Evolutionary conservation across 768 basidiomycete species (phyloP), one percentile per base, ranked within the genome.

Genomic region (Boletus fagicola): DNA sequence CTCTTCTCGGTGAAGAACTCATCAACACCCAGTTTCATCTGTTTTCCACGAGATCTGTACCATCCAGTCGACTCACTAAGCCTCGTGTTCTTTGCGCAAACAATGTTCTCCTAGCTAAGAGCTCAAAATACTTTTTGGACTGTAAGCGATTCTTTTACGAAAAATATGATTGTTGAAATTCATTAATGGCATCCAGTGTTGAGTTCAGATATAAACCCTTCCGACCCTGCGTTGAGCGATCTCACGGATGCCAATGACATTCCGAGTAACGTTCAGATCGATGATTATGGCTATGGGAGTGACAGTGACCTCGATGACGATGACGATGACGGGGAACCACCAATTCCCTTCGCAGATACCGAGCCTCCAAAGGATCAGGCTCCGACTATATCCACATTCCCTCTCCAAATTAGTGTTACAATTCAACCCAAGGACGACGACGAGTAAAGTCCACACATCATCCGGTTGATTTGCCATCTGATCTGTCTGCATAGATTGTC

Each of bases 281-380:
- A 62, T 4, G 68, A n/a, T n/a, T 38, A 38, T 38, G 38, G 38
- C 18, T 38, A 38, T 18, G 38, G 6, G 5, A 38, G 38, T n/a
- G 38, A 74, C 53, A 74, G 73, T 20, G 73, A 74, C 38, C 65
- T 74, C 7, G 72, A 72, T 28, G 73, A 69, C 18, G 72, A 72
- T 28, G 72, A 69, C 18, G 65, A 67, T 16, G 68, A 68, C 10
- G 67, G 64, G 13, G 53, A 46, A 12, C 36, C 18, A 15, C 20
- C 31, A 5, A 38, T 42, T 39, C n/a, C n/a, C 10, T 18, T 38
- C 9, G 35, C 5, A 2, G 16, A 42, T 20, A 35, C 44, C 1
- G n/a, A 58, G 10, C 43, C 16, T 8, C 9, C 9, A 5, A 52
- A 56, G 20, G 35, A 50, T 38, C n/a, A 12, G 20, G 35, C 35